Evolutionary conservation across 768 basidiomycete species (phyloP), one percentile per base, ranked within the genome.

Genomic region (Cubamyces lactineus): DNA sequence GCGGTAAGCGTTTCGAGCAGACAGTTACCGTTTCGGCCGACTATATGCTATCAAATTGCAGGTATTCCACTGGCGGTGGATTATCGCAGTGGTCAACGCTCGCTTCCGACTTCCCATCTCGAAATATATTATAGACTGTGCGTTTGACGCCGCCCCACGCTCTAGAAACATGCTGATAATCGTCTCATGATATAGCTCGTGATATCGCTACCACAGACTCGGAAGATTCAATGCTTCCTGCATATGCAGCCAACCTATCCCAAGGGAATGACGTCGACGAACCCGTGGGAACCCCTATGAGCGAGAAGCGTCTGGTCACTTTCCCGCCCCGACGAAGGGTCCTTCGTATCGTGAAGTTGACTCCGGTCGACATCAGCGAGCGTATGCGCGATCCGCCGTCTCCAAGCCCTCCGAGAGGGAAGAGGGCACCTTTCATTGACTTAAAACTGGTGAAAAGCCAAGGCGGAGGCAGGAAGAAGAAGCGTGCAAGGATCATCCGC

Each of bases 31-130:
- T 30, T 13, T 23, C 5, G 4, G 4, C 11, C 38, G 40, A 46
- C 19, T 34, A 21, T 17, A 41, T 38, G 40, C 4, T 34, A 34
- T 34, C 5, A 4, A 34, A 34, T 34, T 34, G 8, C 45, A 63
- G 62, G 46, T 63, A 3, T 63, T 63, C 24, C 56, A 58, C 19
- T 63, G 62, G 56, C 28, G n/a, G 16, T 58, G 62, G 62, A 49
- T 63, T 15, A 17, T 52, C 5, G 52, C 50, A 19, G 62, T 57
- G 2, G 56, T 53, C 16, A 23, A 46, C 13, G 62, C 62, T 24
- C 62, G 26, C 3, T 57, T 63, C 17, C 62, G 62, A 12, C 17
- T 63, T 11, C 51, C 62, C 1, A 58, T 63, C 30, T 57, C 62
- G 1, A 15, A n/a, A 1, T 63, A 63, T 17, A 34, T 28, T 8